Evolutionary conservation across 2,329 filamentous ascomycete genomes (phyloP).

Genomic region (Chaetoscypha palmicola): DNA sequence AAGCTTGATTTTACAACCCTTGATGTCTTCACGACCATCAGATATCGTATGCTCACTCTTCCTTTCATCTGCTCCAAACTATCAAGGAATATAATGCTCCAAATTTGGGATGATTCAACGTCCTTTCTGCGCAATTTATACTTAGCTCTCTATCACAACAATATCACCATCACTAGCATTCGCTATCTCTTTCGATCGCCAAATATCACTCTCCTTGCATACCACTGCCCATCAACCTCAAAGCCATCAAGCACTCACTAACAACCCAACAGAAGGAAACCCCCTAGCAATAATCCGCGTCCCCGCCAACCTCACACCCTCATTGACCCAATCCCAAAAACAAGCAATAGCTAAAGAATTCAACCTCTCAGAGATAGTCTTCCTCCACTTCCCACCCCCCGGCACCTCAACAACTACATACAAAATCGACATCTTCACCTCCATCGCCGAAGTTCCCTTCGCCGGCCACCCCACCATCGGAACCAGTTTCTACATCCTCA

Average conservation of each 20-base stretch:
- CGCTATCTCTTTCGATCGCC: background rate
- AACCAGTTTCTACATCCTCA: constrained; percentile 41
- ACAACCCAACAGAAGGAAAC: constrained; percentile 39
- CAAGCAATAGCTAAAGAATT: constrained; percentile 55
- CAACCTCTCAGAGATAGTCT: constrained; percentile 58
- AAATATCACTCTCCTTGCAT: background rate
- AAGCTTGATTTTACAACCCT: background rate
- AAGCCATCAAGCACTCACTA: background rate
- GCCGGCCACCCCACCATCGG: constrained; percentile 58
- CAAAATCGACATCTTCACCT: constrained; percentile 53
- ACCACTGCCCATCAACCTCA: background rate
- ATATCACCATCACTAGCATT: too few relatives aligned
- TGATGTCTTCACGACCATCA: background rate
- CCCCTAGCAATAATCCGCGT: constrained; percentile 53
- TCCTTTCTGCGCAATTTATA: too few relatives aligned
- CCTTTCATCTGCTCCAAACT: too few relatives aligned
- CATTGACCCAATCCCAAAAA: constrained; percentile 46
- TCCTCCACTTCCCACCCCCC: constrained; percentile 50
- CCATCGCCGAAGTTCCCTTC: constrained; percentile 48
- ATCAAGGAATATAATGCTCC: too few relatives aligned
- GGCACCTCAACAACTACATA: constrained; percentile 31
- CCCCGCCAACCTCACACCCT: constrained; percentile 32
- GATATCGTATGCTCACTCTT: background rate
- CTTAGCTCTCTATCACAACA: too few relatives aligned
- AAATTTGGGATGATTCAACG: too few relatives aligned